A percentile compares a stretch with the other conserved stretches of the same genome.
phyloP scores from a whole-genome alignment of 208 protist species.

The Lotmaria passim region DNA sequence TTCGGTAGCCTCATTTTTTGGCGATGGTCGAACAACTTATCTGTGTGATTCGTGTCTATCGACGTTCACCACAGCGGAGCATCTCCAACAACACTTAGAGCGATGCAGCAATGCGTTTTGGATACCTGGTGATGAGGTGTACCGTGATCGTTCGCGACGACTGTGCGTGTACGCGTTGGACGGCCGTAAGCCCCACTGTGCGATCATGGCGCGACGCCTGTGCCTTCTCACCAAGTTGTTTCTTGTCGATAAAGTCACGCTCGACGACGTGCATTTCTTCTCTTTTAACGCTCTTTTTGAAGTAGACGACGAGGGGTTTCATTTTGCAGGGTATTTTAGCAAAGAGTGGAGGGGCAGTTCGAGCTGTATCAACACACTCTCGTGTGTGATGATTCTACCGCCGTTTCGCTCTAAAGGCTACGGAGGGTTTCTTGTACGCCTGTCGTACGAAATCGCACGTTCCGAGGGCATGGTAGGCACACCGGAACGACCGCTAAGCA shows the following conservation, averaged over 20 bases:
- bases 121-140: slow-evolving; percentile 77
- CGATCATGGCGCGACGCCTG: slow-evolving; percentile 53
- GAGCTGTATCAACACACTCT: slow-evolving; percentile 74
- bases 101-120: slow-evolving; percentile 60
- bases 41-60: slow-evolving; percentile 73
- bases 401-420: slow-evolving; percentile 75
- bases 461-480: slow-evolving; percentile 62
- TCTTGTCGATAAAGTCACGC: slow-evolving; percentile 70
- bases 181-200: slow-evolving; percentile 56
- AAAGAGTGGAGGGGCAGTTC: slow-evolving; percentile 68
- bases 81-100: slow-evolving; percentile 52
- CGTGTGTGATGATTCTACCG: slow-evolving; percentile 76
- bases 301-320: slow-evolving; percentile 72
- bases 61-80: slow-evolving; percentile 28
- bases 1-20: slow-evolving; percentile 22
- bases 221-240: slow-evolving; percentile 65
- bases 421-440: slow-evolving; percentile 61
- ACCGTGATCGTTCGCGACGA: slow-evolving; percentile 34
- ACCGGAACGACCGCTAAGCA: slow-evolving; percentile 72
- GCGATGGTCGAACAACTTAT: slow-evolving; percentile 33
- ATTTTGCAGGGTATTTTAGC: slow-evolving; percentile 83
- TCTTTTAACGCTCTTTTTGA: slow-evolving; percentile 71
- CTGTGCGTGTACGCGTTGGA: slow-evolving; percentile 72
- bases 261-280: slow-evolving; percentile 85
- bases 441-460: slow-evolving; percentile 77